Base-by-base conservation (phyloP, 257 asterid genomes). In the Osmanthus fragrans region DNA sequence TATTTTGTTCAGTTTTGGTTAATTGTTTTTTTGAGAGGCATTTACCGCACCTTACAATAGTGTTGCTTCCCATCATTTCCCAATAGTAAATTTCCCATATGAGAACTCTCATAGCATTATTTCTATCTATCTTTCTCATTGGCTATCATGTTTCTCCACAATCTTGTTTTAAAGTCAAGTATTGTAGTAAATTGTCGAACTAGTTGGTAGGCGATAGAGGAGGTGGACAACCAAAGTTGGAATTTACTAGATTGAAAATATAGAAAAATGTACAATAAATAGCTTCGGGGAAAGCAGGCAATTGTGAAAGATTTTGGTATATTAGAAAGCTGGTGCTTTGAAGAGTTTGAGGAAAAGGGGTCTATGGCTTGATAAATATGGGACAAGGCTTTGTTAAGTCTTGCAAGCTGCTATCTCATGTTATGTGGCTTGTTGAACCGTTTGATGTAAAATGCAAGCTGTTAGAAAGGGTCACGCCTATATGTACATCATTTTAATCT, bases 221-320 rank as follows among this genome's bases (percentile, higher is more conserved):
- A 36, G 45, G 36, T 10, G n/a, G 67, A 74, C 19, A 12, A 21
- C 73, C 56, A 23, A 74, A 42, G 34, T 23, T 13, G 42, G 29
- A 18, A 32, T 47, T 65, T 29, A 71, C 56, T 63, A 30, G 73
- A 58, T 76, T 80, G 49, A 29, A 71, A 39, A 25, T 51, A 73
- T 1, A 47, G 30, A 45, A 72, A 47, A 29, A 47, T 30, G 7
- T 51, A 6, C 63, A 15, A 4, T 18, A 18, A 51, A 19, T 51
- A 51, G 63, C 42, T 25, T 12, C 8, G 11, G 30, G 27, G 39
- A 71, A 18, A 39, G 30, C 18, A 42, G 23, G 2, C 11, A 39
- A 39, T 39, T 13, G 19, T 1, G 37, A 21, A 72, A 45, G 15
- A 45, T 27, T 45, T 72, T 15, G 23, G 32, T 49, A 11, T 7